These are phyloP conservation scores for Alternaria sp. DNA, from an alignment of 2,329 filamentous ascomycete genomes.

Conservation along the genomic window DNA sequence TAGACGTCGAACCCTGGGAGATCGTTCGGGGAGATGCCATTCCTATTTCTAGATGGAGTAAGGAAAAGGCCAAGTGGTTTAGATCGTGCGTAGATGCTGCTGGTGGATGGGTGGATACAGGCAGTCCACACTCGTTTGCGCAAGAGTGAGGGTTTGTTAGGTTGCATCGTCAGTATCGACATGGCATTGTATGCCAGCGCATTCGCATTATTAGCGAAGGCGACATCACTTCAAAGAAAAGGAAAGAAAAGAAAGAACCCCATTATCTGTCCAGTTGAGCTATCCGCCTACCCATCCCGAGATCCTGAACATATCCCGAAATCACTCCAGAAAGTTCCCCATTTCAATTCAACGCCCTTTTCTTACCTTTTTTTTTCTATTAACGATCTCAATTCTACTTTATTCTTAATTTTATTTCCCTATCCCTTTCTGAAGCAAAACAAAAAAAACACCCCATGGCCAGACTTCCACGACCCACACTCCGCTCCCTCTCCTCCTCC, in stretches of 20 bases:
- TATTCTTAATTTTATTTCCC: too few species aligned
- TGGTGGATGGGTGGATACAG: not conserved
- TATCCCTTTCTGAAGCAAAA: too few species aligned
- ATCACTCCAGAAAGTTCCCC: not conserved
- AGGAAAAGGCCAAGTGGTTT: not conserved
- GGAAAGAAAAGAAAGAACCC: not conserved
- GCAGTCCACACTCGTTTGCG: not conserved
- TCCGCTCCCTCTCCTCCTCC: not conserved
- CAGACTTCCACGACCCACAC: not conserved
- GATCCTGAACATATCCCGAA: not conserved
- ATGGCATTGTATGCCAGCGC: not conserved
- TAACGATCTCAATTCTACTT: too few species aligned
- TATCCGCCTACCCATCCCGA: not conserved
- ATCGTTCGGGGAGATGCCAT: not conserved
- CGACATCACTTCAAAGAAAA: not conserved
- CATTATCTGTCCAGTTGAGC: not conserved
- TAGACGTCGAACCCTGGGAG: not conserved
- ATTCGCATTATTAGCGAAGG: slow-evolving; percentile 2
- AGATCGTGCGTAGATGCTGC: not conserved
- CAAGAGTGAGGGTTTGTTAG: not conserved
- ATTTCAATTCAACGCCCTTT: not conserved
- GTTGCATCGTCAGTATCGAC: not conserved
- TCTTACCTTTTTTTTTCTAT: too few species aligned
- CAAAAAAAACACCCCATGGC: not conserved
- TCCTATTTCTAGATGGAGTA: not conserved